Conservation (phyloP, 2,329 filamentous ascomycete species). For the Falciphora oryzae region DNA sequence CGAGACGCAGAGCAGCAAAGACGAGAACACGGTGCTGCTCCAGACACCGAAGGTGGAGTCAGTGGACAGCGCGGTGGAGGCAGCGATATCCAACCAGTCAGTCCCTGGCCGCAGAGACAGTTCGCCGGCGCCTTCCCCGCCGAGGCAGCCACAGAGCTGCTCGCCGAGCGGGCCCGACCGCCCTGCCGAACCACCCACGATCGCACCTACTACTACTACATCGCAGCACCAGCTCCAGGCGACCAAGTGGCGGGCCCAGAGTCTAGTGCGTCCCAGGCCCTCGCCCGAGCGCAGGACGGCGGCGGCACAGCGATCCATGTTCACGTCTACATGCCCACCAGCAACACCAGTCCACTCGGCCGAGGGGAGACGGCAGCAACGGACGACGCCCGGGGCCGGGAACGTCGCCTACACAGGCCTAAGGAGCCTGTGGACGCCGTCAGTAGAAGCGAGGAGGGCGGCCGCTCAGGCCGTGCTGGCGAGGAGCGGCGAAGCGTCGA, state of each 20-base stretch:
- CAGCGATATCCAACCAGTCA: slow-evolving; percentile 9
- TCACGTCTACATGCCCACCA: slow-evolving; percentile 24
- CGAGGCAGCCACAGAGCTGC: slow-evolving; percentile 20
- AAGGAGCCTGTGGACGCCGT: background rate
- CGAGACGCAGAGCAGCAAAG: background rate
- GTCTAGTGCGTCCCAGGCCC: slow-evolving; percentile 10
- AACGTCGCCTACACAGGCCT: too few species aligned
- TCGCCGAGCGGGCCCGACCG: slow-evolving; percentile 22
- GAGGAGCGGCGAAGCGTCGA: background rate
- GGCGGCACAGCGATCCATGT: slow-evolving; percentile 21
- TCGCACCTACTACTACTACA: slow-evolving; percentile 15
- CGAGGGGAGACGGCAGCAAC: slow-evolving; percentile 4
- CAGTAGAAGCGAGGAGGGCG: background rate
- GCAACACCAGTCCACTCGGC: background rate
- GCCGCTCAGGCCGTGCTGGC: background rate
- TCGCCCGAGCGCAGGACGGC: background rate
- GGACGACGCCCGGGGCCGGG: background rate
- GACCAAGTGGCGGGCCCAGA: slow-evolving; percentile 13
- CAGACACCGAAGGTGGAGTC: background rate
- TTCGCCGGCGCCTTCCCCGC: slow-evolving; percentile 20
- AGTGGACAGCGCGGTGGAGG: background rate
- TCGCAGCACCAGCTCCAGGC: slow-evolving; percentile 15
- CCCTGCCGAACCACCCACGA: slow-evolving; percentile 18
- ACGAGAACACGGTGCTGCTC: background rate
- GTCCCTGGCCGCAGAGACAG: slow-evolving; percentile 10